Conservation (phyloP, 306 rosid species). For the Cicer pinnatifidum region DNA sequence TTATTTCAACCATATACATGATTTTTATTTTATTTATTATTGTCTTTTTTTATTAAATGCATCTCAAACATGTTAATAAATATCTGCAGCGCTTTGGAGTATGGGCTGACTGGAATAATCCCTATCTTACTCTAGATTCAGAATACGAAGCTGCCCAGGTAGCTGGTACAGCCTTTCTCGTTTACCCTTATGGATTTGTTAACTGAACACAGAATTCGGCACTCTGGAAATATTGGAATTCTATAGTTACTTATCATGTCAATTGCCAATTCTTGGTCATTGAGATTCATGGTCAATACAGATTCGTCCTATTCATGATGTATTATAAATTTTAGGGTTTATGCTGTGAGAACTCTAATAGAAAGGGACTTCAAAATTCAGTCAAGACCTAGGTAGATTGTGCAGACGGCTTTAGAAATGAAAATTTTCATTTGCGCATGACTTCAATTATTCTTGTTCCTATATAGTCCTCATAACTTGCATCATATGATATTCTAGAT, state of each 20-base stretch:
- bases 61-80: conserved; percentile 50
- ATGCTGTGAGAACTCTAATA: conserved; percentile 26
- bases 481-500: conserved; percentile 60
- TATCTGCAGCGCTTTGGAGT: conserved; percentile 92
- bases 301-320: conserved; percentile 31
- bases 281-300: too few relatives aligned
- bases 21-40: not conserved
- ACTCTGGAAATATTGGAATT: not conserved
- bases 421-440: conserved; percentile 11
- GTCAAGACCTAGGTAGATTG: conserved; percentile 36
- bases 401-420: conserved; percentile 32
- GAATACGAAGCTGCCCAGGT: conserved; percentile 99
- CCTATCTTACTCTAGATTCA: conserved; percentile 90
- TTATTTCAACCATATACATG: not conserved
- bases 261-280: too few relatives aligned
- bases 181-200: conserved; percentile 37
- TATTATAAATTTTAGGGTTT: conserved; percentile 4
- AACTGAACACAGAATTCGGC: conserved; percentile 36
- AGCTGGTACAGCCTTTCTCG: conserved; percentile 55
- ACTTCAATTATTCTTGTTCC: conserved; percentile 24
- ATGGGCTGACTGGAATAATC: conserved; percentile 98
- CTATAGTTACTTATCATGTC: too few relatives aligned
- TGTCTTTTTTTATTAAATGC: not conserved
- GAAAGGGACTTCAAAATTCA: conserved; percentile 28
- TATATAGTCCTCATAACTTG: conserved; percentile 32